Conservation (phyloP, 306 rosid species). For the Inga leiocalycina region DNA sequence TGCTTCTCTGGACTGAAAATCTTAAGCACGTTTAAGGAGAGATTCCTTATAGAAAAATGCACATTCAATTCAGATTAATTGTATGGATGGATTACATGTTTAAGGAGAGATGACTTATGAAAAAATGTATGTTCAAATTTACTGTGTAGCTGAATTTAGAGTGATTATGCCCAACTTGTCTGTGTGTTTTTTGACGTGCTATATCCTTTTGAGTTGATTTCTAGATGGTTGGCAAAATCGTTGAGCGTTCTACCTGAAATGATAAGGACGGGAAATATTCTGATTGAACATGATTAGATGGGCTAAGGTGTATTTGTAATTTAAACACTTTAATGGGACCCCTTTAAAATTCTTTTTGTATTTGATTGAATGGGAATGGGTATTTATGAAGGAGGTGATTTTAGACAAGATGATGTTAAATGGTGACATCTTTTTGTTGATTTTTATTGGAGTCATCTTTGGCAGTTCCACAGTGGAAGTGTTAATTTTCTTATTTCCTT, state of each 20-base stretch:
- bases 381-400: slow-evolving; percentile 10
- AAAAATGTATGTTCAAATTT: slow-evolving; percentile 16
- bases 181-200: not conserved
- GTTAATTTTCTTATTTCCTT: not conserved
- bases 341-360: not conserved
- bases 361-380: slow-evolving; percentile 7
- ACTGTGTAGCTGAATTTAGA: not conserved
- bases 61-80: slow-evolving; percentile 4
- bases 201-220: slow-evolving; percentile 3
- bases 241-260: not conserved
- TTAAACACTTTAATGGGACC: not conserved
- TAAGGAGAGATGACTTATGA: not conserved
- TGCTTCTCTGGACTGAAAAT: slow-evolving; percentile 1
- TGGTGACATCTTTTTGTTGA: not conserved
- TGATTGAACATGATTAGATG: slow-evolving; percentile 15
- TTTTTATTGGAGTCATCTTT: not conserved
- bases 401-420: not conserved
- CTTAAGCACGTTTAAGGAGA: slow-evolving; percentile 8
- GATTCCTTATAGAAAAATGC: slow-evolving; percentile 12
- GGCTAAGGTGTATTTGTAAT: slow-evolving; percentile 1
- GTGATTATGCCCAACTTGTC: slow-evolving; percentile 7
- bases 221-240: slow-evolving; percentile 1
- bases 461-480: not conserved
- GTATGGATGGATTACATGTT: slow-evolving; percentile 2
- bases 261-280: not conserved